Base-by-base conservation (phyloP, 2,329 filamentous ascomycete genomes). In the Cryphonectria japonica region DNA sequence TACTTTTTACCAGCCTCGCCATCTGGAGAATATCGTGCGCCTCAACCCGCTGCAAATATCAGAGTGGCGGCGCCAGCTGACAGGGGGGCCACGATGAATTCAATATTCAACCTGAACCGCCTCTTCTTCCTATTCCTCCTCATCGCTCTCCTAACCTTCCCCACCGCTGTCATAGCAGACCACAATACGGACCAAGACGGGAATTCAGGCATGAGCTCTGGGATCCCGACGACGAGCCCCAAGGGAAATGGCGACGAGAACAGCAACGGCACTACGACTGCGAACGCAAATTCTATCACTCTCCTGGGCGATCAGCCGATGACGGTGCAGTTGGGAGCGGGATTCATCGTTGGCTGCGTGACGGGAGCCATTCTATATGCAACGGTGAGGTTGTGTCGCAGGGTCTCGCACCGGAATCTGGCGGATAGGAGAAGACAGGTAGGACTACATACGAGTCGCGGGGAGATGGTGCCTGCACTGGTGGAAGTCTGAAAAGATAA, bases 281-380 rank as follows among this genome's bases (percentile, higher is more conserved):
- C 13, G 2, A 3, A 39, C 26, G 16, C 61, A n/a, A 43, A 16
- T 8, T 52, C 67, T 8, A 5, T 34, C 7, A 3, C 14, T n/a
- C 2, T 29, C 1, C 69, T 73, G 7, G 67, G 69, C 11, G 50
- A 34, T 52, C 67, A 71, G 32, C 61, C 71, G 1, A 37, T 62
- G n/a, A 68, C 69, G 16, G 62, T 71, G 1, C 71, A 73, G 32
- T 54, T 73, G 9, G 71, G 69, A 1, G 50, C 69, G 14, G 71
- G 71, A 3, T 73, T 73, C 19, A 54, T 73, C 9, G 66, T 73
- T 39, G 71, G 71, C 11, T 71, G 69, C 41, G 67, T 73, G 13
- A 59, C 71, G 11, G 71, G 71, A 3, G 69, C 67, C 26, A 1
- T 69, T 2, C 9, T 66, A 1, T 71, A 73, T 61, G n/a, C 34